Conservation (phyloP, 2,329 filamentous ascomycete species). For the Monosporascus sp. region DNA sequence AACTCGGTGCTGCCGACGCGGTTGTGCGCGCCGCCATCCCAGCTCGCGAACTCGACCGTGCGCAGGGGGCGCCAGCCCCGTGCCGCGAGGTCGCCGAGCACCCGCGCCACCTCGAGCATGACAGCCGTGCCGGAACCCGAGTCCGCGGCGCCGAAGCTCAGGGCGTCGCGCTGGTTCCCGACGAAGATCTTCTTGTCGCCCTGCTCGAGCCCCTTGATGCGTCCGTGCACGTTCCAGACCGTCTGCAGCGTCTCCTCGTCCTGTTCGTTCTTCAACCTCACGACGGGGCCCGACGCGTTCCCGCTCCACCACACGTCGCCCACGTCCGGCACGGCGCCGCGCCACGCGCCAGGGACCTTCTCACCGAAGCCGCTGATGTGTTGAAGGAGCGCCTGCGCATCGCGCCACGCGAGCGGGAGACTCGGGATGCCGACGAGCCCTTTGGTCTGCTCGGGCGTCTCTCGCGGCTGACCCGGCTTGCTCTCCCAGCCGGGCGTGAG, state of each 20-base stretch:
- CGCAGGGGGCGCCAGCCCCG: constrained; percentile 86
- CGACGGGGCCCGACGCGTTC: constrained; percentile 65
- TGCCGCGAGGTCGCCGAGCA: constrained; percentile 72
- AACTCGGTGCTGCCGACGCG: constrained; percentile 90
- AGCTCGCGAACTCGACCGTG: constrained; percentile 95
- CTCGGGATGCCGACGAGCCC: constrained; percentile 83
- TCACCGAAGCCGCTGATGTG: constrained; percentile 71
- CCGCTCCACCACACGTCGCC: constrained; percentile 75
- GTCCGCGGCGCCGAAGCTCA: constrained; percentile 82
- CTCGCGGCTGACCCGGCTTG: constrained; percentile 58
- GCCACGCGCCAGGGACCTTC: constrained; percentile 65
- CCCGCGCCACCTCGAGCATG: constrained; percentile 80
- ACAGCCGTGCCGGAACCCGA: constrained; percentile 86
- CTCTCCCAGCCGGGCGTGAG: constrained; percentile 84
- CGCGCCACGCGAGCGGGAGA: constrained; percentile 82
- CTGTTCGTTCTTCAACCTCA: constrained; percentile 81
- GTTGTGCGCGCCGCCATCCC: constrained; percentile 94
- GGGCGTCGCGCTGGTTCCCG: constrained; percentile 90
- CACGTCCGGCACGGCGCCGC: constrained; percentile 70
- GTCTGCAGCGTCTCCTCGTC: constrained; percentile 77
- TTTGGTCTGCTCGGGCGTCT: constrained; percentile 64
- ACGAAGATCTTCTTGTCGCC: constrained; percentile 78
- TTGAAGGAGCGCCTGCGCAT: constrained; percentile 76
- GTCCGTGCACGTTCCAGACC: constrained; percentile 88
- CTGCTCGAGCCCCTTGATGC: constrained; percentile 80